These are phyloP conservation scores for Wickerhamiella hasegawae DNA, from an alignment of 805 yeast genomes.

Conservation along the genomic window DNA sequence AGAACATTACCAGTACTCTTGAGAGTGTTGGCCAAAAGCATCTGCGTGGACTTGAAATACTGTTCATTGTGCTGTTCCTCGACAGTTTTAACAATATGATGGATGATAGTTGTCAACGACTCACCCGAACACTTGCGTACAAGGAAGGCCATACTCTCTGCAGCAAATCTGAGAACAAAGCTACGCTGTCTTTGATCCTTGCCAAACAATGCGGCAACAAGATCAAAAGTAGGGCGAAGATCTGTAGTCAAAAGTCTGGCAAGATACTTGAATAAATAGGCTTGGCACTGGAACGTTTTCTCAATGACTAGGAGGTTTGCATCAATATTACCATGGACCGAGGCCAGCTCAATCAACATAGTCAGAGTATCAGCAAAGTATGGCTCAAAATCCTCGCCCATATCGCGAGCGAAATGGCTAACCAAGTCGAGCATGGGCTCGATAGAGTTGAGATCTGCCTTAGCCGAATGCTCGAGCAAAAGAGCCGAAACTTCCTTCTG, in stretches of 20 bases:
- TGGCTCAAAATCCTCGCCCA: constrained; percentile 78
- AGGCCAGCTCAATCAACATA: constrained; percentile 35
- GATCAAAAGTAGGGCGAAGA: constrained; percentile 50
- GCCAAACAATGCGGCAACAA: constrained; percentile 48
- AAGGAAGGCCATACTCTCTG: constrained; percentile 78
- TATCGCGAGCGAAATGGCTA: constrained; percentile 77
- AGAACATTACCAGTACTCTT: constrained; percentile 54
- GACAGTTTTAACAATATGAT: constrained; percentile 21
- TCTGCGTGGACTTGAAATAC: constrained; percentile 42
- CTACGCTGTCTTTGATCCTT: constrained; percentile 31
- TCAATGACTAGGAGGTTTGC: constrained; percentile 50
- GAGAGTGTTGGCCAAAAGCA: constrained; percentile 56
- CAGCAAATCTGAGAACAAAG: constrained; percentile 57
- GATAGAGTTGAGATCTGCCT: constrained; percentile 51
- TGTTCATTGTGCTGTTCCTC: constrained; percentile 26
- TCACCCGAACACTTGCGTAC: constrained; percentile 47
- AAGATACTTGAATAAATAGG: constrained; percentile 79
- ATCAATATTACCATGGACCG: constrained; percentile 19
- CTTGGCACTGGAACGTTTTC: constrained; percentile 69
- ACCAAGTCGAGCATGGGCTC: constrained; percentile 71
- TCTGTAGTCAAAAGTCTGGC: constrained; percentile 47
- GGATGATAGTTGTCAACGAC: constrained; percentile 32
- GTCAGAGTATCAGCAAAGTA: constrained; percentile 41
- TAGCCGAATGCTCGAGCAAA: constrained; percentile 31
- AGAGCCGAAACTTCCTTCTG: constrained; percentile 41